These are phyloP conservation scores for Fomitopsis schrenkii DNA, from an alignment of 1,284 basidiomycete species.

Conservation along the genomic window DNA sequence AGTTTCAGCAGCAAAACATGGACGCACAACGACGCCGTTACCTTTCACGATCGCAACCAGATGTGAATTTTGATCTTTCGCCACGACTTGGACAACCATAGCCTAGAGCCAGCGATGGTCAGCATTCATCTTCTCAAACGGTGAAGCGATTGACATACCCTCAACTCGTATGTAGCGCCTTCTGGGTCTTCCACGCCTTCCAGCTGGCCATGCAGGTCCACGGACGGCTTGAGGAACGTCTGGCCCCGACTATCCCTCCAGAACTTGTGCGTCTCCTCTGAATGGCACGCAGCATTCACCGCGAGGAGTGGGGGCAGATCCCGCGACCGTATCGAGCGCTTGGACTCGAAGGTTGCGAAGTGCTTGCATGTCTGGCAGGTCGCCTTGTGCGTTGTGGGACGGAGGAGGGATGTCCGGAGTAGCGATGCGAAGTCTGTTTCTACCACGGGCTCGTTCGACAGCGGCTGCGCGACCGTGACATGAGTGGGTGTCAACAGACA, in stretches of 20 bases:
- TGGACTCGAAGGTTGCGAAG: conserved; percentile 69
- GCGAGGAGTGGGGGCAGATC: conserved; percentile 85
- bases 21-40: conserved; percentile 22
- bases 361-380: conserved; percentile 83
- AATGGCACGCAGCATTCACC: conserved; percentile 82
- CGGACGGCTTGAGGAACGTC: conserved; percentile 51
- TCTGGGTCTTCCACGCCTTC: conserved; percentile 56
- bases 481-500: neutral
- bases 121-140: neutral
- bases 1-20: neutral
- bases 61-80: conserved; percentile 78
- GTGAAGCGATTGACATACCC: conserved; percentile 37
- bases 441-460: conserved; percentile 47
- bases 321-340: conserved; percentile 63
- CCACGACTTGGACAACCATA: conserved; percentile 81
- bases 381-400: conserved; percentile 82
- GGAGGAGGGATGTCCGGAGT: conserved; percentile 73
- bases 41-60: conserved; percentile 88
- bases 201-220: conserved; percentile 55
- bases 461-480: conserved; percentile 20
- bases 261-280: conserved; percentile 68
- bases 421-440: conserved; percentile 66
- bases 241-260: conserved; percentile 70
- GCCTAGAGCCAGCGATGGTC: conserved; percentile 34
- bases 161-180: conserved; percentile 64